phyloP scores from a whole-genome alignment of 768 basidiomycete genomes.

The Trametes sanguinea region DNA sequence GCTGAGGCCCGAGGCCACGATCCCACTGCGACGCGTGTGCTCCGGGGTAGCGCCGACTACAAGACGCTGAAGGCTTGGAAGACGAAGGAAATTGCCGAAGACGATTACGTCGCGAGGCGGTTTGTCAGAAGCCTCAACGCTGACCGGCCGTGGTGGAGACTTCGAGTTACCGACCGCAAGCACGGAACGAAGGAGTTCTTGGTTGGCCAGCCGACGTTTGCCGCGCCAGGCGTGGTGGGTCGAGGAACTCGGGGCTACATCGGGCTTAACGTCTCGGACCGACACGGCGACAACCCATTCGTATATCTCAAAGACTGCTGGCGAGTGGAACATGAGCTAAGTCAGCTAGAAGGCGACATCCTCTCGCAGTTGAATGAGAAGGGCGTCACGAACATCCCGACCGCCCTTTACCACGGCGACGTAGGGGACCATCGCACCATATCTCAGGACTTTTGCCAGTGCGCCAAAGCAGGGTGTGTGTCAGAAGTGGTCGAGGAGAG shows the following conservation, averaged over 20 bases:
- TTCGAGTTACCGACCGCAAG: not conserved
- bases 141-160: not conserved
- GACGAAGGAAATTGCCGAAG: not conserved
- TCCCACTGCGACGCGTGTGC: not conserved
- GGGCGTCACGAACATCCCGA: not conserved
- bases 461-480: not conserved
- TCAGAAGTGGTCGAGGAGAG: too few species aligned
- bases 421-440: not conserved
- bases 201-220: slow-evolving; percentile 1
- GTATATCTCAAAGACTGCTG: slow-evolving; percentile 14
- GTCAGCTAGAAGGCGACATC: slow-evolving; percentile 2
- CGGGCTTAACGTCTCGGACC: not conserved
- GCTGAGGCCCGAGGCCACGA: slow-evolving; percentile 1
- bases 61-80: not conserved
- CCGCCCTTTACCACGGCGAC: slow-evolving; percentile 7
- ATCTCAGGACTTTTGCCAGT: not conserved
- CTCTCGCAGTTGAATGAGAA: not conserved
- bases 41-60: not conserved
- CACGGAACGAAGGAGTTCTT: slow-evolving; percentile 1
- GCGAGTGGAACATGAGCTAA: not conserved
- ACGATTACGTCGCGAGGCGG: not conserved
- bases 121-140: not conserved
- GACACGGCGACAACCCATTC: not conserved
- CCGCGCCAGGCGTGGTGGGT: not conserved
- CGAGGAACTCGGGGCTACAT: slow-evolving; percentile 15